phyloP scores from a whole-genome alignment of 2,329 filamentous ascomycete genomes.

The Aspergillus sergii region DNA sequence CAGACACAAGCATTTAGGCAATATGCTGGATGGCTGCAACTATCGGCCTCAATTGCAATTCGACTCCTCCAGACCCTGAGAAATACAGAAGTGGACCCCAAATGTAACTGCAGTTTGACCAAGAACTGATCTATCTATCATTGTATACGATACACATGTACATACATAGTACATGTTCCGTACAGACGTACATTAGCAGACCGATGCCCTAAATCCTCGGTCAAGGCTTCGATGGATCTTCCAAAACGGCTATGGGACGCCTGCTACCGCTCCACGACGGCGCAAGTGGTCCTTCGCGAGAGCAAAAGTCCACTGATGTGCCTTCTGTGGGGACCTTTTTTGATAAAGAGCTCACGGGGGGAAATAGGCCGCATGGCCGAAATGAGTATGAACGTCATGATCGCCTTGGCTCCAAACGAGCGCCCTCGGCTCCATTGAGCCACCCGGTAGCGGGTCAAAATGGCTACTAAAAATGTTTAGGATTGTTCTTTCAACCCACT shows the following conservation, averaged over 20 bases:
- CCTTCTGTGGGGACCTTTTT: conserved; percentile 23
- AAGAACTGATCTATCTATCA: not conserved
- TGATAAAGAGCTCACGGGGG: conserved; percentile 18
- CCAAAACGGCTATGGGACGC: conserved; percentile 18
- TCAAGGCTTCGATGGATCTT: conserved; percentile 24
- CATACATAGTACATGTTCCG: not conserved
- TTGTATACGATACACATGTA: not conserved
- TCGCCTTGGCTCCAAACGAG: conserved; percentile 23
- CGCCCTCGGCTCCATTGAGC: conserved; percentile 14
- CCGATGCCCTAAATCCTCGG: conserved; percentile 12
- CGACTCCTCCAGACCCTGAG: conserved; percentile 15
- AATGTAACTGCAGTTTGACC: not conserved
- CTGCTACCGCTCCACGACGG: conserved; percentile 12
- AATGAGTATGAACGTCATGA: conserved; percentile 24
- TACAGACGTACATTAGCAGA: conserved; percentile 15
- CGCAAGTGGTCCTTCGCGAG: conserved; percentile 13
- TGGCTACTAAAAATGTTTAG: conserved; percentile 12
- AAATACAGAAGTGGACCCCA: not conserved
- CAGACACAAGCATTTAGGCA: conserved; percentile 16
- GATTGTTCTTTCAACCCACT: conserved; percentile 12
- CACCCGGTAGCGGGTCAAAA: conserved; percentile 4
- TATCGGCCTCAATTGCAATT: conserved; percentile 18
- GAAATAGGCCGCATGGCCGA: conserved; percentile 26
- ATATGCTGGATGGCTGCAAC: conserved; percentile 17
- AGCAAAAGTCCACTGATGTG: conserved; percentile 19